phyloP scores from a whole-genome alignment of 768 basidiomycete genomes.

The Suillus occidentalis region DNA sequence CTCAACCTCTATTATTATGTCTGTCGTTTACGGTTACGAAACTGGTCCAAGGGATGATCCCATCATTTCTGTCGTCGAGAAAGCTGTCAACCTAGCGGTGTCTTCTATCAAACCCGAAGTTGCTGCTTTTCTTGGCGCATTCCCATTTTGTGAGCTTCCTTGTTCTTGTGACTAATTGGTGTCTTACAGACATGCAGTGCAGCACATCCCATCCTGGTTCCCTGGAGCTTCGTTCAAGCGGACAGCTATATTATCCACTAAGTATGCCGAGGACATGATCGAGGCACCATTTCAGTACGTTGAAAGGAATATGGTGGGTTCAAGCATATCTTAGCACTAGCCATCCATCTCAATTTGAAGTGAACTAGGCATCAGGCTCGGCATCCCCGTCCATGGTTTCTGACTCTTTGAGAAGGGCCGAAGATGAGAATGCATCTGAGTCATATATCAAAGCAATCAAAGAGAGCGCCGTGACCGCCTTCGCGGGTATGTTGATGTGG shows the following conservation, averaged over 20 bases:
- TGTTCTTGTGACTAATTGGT: not conserved
- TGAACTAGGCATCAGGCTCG: conserved; percentile 23
- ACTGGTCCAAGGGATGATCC: conserved; percentile 24
- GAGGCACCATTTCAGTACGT: conserved; percentile 34
- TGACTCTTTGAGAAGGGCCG: conserved; percentile 18
- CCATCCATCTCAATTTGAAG: not conserved
- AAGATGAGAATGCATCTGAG: conserved; percentile 6
- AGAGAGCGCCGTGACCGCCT: conserved; percentile 30
- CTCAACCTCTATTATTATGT: conserved; percentile 30
- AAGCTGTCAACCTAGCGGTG: conserved; percentile 22
- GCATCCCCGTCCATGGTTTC: conserved; percentile 29
- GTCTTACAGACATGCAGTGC: conserved; percentile 23
- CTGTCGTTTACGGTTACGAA: conserved; percentile 32
- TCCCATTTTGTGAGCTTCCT: conserved; percentile 34
- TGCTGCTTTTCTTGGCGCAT: conserved; percentile 37
- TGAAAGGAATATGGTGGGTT: conserved; percentile 32
- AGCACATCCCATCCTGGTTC: conserved; percentile 39
- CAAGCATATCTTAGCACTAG: not conserved
- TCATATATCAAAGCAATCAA: conserved; percentile 24
- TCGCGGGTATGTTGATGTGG: conserved; percentile 21
- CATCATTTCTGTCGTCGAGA: conserved; percentile 26
- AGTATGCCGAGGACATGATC: conserved; percentile 22
- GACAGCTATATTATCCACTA: conserved; percentile 23
- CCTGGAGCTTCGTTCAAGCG: conserved; percentile 39
- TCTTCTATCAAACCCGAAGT: conserved; percentile 27